Evolutionary conservation across 805 yeast genomes (phyloP).

Genomic region (Metschnikowia lachancei): DNA sequence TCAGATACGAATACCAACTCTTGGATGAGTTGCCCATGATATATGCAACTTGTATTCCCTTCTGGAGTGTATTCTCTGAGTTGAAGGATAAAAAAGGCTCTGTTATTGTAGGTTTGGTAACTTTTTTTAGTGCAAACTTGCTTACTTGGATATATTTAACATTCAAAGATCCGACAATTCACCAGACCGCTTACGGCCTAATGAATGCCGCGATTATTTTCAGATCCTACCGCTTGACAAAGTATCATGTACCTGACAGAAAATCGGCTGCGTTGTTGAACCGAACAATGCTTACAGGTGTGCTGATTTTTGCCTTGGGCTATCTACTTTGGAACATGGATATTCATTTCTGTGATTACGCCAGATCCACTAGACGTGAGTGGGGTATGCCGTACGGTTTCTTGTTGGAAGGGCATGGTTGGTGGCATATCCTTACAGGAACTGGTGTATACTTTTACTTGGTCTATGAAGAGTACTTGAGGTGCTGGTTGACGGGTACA

Average conservation of each 20-base stretch:
- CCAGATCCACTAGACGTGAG: slow-evolving; percentile 56
- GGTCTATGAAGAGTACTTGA: slow-evolving; percentile 71
- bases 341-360: slow-evolving; percentile 66
- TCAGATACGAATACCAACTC: slow-evolving; percentile 82
- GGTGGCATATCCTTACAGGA: slow-evolving; percentile 95
- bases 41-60: slow-evolving; percentile 94
- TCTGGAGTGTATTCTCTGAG: slow-evolving; percentile 77
- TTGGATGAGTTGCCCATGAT: slow-evolving; percentile 98
- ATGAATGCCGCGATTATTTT: slow-evolving; percentile 72
- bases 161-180: slow-evolving; percentile 80
- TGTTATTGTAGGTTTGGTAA: slow-evolving; percentile 44
- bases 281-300: slow-evolving; percentile 57
- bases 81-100: slow-evolving; percentile 42
- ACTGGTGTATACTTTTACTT: slow-evolving; percentile 84
- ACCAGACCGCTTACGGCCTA: slow-evolving; percentile 80
- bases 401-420: slow-evolving; percentile 86
- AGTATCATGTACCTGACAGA: slow-evolving; percentile 49
- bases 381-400: slow-evolving; percentile 84
- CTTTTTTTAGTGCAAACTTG: slow-evolving; percentile 51
- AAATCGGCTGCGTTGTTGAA: slow-evolving; percentile 48
- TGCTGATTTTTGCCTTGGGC: slow-evolving; percentile 65
- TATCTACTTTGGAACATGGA: slow-evolving; percentile 88
- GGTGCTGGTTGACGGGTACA: slow-evolving; percentile 61
- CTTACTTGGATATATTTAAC: slow-evolving; percentile 72
- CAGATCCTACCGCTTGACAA: slow-evolving; percentile 54